phyloP scores from a whole-genome alignment of 208 protist genomes.

The Leishmania major region DNA sequence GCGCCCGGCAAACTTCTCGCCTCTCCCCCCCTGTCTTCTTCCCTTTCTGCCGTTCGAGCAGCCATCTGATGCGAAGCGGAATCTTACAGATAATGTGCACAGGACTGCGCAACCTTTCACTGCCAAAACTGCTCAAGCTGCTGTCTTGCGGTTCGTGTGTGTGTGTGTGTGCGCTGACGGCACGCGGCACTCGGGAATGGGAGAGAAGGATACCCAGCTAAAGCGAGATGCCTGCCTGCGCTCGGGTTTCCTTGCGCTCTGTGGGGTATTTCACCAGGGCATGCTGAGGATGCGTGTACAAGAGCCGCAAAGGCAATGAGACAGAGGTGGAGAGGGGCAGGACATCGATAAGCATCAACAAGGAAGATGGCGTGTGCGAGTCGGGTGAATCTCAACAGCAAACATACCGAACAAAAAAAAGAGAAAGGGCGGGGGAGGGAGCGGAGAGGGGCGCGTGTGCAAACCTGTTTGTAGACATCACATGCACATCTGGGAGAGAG shows the following conservation, averaged over 20 bases:
- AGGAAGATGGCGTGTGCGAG: neutral
- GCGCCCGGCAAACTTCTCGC: neutral
- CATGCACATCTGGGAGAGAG: neutral
- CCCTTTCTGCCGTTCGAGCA: neutral
- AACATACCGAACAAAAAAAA: too few species aligned
- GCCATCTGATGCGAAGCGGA: neutral
- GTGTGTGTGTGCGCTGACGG: neutral
- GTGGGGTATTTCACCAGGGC: too few species aligned
- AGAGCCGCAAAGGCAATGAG: too few species aligned
- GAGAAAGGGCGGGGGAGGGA: neutral
- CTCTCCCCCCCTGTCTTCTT: neutral
- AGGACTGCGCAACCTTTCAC: neutral
- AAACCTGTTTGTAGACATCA: neutral
- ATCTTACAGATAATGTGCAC: neutral
- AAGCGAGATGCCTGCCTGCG: too few species aligned
- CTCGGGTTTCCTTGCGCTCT: too few species aligned
- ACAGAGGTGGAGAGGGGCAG: too few species aligned
- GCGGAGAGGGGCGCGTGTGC: neutral
- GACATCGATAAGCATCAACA: neutral
- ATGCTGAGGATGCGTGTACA: too few species aligned
- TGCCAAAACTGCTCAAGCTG: too few species aligned
- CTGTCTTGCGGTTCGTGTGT: too few species aligned
- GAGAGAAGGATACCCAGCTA: neutral
- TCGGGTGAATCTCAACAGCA: neutral
- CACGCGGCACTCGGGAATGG: neutral